phyloP scores from a whole-genome alignment of 2,329 filamentous ascomycete species.

The Cadophora luteo-olivacea region DNA sequence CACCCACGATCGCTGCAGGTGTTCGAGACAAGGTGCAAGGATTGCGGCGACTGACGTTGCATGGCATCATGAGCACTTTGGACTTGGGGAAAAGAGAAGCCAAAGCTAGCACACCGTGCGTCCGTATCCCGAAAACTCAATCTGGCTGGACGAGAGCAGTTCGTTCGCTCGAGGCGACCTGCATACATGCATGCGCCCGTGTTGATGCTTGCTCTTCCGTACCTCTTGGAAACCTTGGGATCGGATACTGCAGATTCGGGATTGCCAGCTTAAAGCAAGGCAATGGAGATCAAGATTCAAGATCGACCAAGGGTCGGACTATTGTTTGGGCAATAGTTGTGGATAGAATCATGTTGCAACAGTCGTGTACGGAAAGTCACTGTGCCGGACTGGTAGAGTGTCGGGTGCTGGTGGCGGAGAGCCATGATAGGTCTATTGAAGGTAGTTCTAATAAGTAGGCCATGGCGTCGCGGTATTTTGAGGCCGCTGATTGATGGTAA shows the following conservation, averaged over 20 bases:
- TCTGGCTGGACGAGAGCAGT: slow-evolving; percentile 24
- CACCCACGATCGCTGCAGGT: slow-evolving; percentile 1
- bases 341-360: background rate
- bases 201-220: slow-evolving; percentile 15
- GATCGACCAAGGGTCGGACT: slow-evolving; percentile 32
- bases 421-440: background rate
- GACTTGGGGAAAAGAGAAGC: background rate
- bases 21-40: slow-evolving; percentile 6
- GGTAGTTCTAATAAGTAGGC: background rate
- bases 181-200: slow-evolving; percentile 24
- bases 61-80: background rate
- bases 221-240: slow-evolving; percentile 8
- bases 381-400: background rate
- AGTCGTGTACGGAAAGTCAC: background rate
- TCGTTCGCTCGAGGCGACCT: slow-evolving; percentile 15
- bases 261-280: slow-evolving; percentile 22
- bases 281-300: slow-evolving; percentile 28
- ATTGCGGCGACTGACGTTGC: background rate
- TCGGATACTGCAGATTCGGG: slow-evolving; percentile 20
- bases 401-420: background rate
- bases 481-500: slow-evolving; percentile 14
- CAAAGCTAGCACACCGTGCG: background rate
- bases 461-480: slow-evolving; percentile 4
- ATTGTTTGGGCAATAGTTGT: slow-evolving; percentile 25
- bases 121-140: slow-evolving; percentile 1